Percentiles rank a stretch among this genome's conserved stretches.
Evolutionary conservation across 371 early-diverging fungal genomes (phyloP).

Genomic region (Smittium culicis): DNA sequence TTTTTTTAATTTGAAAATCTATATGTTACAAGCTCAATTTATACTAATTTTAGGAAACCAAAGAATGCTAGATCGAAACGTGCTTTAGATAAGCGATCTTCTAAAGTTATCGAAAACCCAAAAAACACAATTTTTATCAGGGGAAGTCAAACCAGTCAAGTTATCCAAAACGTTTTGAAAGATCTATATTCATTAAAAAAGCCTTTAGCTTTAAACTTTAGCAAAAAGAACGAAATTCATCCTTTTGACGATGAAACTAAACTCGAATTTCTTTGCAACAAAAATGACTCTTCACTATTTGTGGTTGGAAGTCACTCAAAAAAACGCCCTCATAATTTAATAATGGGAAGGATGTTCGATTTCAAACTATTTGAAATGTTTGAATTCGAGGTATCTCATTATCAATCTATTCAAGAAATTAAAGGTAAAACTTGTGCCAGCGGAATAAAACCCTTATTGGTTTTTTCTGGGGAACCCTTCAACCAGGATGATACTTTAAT

Average conservation of each 20-base stretch:
- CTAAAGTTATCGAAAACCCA: conserved; percentile 78
- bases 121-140: conserved; percentile 80
- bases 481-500: conserved; percentile 50
- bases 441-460: conserved; percentile 75
- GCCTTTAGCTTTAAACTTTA: conserved; percentile 73
- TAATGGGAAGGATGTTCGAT: conserved; percentile 81
- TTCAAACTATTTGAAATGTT: conserved; percentile 88
- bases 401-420: conserved; percentile 37
- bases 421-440: conserved; percentile 59
- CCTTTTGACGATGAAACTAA: conserved; percentile 90
- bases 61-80: conserved; percentile 76
- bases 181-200: conserved; percentile 84
- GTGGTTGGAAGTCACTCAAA: conserved; percentile 84
- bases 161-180: conserved; percentile 65
- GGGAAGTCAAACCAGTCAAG: conserved; percentile 74
- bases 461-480: conserved; percentile 83
- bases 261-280: conserved; percentile 82
- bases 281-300: conserved; percentile 85
- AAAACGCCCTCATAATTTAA: conserved; percentile 89
- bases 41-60: conserved; percentile 37
- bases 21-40: neutral
- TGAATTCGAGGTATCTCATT: conserved; percentile 75
- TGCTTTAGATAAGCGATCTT: conserved; percentile 69
- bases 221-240: conserved; percentile 84
- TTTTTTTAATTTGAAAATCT: no score